Conservation (phyloP, 495 filamentous ascomycete genomes). For the Daldinia bambusicola region DNA sequence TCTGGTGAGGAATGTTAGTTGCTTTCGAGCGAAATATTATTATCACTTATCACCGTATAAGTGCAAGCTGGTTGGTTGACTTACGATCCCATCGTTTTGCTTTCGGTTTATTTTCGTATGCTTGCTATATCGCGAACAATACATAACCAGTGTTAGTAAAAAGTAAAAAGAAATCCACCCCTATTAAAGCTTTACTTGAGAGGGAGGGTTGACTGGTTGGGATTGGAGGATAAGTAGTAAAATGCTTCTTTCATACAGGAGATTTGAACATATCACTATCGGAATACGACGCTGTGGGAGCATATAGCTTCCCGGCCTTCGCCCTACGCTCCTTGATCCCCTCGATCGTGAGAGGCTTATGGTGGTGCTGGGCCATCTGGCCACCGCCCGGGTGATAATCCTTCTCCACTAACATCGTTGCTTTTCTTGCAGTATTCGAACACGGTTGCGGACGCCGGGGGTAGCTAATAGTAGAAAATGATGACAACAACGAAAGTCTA, state of each 20-base stretch:
- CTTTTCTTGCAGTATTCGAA: slow-evolving; percentile 4
- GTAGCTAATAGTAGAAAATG: background rate
- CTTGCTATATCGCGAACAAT: slow-evolving; percentile 44
- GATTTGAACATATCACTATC: slow-evolving; percentile 89
- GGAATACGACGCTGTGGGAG: slow-evolving; percentile 78
- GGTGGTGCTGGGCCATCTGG: slow-evolving; percentile 43
- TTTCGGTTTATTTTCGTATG: slow-evolving; percentile 69
- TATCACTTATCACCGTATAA: background rate
- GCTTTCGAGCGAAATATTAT: background rate
- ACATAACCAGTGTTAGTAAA: slow-evolving; percentile 4
- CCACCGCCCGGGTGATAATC: slow-evolving; percentile 18
- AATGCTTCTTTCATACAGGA: slow-evolving; percentile 59
- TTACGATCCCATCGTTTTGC: slow-evolving; percentile 88
- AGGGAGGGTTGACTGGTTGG: no score
- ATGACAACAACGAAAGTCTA: background rate
- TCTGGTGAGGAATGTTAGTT: slow-evolving; percentile 45
- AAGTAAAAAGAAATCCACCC: background rate
- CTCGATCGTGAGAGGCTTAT: slow-evolving; percentile 74
- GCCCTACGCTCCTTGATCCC: slow-evolving; percentile 74
- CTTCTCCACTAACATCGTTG: slow-evolving; percentile 21
- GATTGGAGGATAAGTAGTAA: background rate
- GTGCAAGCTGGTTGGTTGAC: slow-evolving; percentile 46
- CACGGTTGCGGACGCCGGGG: slow-evolving; percentile 4
- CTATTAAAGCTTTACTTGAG: background rate
- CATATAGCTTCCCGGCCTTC: slow-evolving; percentile 72